These are phyloP conservation scores for Dentipellis sp. DNA, from an alignment of 768 basidiomycete species.

Conservation along the genomic window DNA sequence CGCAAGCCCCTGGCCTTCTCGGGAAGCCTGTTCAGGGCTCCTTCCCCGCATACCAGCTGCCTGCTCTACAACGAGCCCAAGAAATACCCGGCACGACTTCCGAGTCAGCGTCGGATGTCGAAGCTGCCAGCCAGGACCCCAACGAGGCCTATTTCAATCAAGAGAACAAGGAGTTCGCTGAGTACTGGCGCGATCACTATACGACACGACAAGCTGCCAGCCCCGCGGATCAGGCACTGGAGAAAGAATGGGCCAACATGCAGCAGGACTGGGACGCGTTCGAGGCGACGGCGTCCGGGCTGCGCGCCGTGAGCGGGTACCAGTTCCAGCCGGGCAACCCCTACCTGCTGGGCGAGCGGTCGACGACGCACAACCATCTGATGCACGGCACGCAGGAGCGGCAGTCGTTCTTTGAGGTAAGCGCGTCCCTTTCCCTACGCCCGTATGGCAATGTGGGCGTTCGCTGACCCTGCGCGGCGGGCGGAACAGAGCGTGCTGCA, in stretches of 20 bases:
- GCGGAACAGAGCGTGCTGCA: conserved; percentile 68
- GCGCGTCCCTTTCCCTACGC: conserved; percentile 15
- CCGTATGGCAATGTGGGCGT: neutral
- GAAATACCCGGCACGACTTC: too few species aligned
- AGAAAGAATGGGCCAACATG: conserved; percentile 51
- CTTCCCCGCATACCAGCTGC: too few species aligned
- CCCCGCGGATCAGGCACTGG: conserved; percentile 10
- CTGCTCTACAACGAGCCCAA: too few species aligned
- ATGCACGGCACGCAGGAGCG: conserved; percentile 16
- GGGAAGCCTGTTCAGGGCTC: too few species aligned
- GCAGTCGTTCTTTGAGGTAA: conserved; percentile 30
- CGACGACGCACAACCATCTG: conserved; percentile 21
- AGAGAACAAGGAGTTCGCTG: conserved; percentile 59
- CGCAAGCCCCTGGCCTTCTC: neutral
- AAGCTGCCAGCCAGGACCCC: conserved; percentile 22
- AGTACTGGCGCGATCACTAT: conserved; percentile 45
- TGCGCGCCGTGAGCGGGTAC: conserved; percentile 49
- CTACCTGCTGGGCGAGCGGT: conserved; percentile 55
- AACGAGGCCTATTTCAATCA: conserved; percentile 63
- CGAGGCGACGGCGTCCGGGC: conserved; percentile 62
- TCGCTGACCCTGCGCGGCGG: conserved; percentile 8
- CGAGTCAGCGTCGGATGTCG: too few species aligned
- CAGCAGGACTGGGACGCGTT: conserved; percentile 77
- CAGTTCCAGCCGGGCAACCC: conserved; percentile 74
- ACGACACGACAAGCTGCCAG: conserved; percentile 1